phyloP scores from a whole-genome alignment of 257 asterid genomes.

The Solanum arcanum region DNA sequence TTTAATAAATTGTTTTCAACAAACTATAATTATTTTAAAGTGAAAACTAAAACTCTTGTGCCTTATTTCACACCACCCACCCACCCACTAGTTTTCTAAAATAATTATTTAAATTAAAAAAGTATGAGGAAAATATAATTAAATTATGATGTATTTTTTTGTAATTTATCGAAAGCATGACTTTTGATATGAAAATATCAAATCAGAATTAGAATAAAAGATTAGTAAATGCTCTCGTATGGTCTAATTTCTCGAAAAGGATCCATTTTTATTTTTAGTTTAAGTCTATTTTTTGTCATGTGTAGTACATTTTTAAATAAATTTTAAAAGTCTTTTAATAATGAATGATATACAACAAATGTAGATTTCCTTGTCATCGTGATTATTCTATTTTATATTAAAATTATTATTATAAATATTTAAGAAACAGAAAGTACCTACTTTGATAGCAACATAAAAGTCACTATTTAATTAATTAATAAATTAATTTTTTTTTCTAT shows the following conservation, averaged over 20 bases:
- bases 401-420: neutral
- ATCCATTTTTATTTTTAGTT: neutral
- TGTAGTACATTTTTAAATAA: neutral
- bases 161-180: fast-evolving
- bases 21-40: neutral
- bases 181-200: neutral
- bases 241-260: neutral
- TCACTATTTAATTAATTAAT: neutral
- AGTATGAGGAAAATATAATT: no score
- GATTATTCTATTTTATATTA: neutral
- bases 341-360: neutral
- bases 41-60: neutral
- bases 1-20: neutral
- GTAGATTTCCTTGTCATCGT: neutral
- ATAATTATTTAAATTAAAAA: neutral
- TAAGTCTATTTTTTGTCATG: neutral
- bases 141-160: neutral
- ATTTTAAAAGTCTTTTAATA: neutral
- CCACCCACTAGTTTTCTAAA: neutral
- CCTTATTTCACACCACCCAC: neutral
- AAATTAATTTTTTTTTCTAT: neutral
- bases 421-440: neutral
- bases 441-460: neutral
- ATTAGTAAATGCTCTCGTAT: neutral
- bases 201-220: neutral